A percentile compares a stretch with the other conserved stretches of the same genome.
These are phyloP conservation scores for Mortierella alpina DNA, from an alignment of 192 early-diverging fungal genomes.

Conservation along the genomic window DNA sequence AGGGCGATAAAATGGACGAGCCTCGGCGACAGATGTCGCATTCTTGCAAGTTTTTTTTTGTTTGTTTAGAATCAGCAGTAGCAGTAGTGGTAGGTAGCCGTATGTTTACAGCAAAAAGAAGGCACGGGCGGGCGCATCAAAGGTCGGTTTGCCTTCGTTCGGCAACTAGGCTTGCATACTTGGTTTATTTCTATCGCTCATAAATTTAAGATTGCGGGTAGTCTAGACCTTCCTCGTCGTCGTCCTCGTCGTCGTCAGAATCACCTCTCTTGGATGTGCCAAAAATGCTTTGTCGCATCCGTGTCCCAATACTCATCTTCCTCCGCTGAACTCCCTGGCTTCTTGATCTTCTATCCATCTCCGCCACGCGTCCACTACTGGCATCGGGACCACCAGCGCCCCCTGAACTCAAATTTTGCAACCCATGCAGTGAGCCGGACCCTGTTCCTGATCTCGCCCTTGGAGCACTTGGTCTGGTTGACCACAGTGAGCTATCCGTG, in stretches of 20 bases:
- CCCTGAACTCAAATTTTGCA: slow-evolving; percentile 12
- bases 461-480: not conserved
- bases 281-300: slow-evolving; percentile 37
- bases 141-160: no score
- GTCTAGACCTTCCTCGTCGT: not conserved
- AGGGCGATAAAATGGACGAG: not conserved
- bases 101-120: no score
- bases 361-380: not conserved
- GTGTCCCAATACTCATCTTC: slow-evolving; percentile 24
- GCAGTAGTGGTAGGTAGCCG: no score
- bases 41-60: no score
- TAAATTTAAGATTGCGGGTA: not conserved
- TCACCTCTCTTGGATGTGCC: slow-evolving; percentile 7
- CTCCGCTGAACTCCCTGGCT: slow-evolving; percentile 9
- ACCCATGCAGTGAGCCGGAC: slow-evolving; percentile 11
- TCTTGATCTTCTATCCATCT: not conserved
- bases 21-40: no score
- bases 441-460: not conserved
- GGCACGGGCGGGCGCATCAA: no score
- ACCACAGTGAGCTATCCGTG: slow-evolving; percentile 1
- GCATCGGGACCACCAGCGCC: not conserved
- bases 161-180: not conserved
- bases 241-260: slow-evolving; percentile 34
- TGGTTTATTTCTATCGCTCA: not conserved
- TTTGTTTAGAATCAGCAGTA: no score